Conservation (phyloP, 2,329 filamentous ascomycete species). For the Cordyceps cicadae region DNA sequence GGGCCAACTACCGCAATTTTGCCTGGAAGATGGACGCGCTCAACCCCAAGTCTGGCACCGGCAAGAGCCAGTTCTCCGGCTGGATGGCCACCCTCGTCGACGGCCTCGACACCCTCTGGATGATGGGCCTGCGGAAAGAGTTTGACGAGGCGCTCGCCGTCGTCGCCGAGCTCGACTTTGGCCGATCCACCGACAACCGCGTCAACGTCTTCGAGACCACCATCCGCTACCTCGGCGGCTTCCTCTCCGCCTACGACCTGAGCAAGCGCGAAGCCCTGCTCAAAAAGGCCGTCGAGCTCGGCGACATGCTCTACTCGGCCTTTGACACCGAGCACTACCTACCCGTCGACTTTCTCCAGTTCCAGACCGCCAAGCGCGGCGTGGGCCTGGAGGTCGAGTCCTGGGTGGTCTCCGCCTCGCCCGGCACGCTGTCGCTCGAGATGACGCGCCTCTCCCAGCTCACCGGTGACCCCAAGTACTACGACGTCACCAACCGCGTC, state of each 20-base stretch:
- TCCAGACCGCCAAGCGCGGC: slow-evolving; percentile 28
- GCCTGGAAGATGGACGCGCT: slow-evolving; percentile 61
- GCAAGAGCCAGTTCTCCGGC: slow-evolving; percentile 52
- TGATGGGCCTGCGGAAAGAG: slow-evolving; percentile 58
- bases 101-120: slow-evolving; percentile 62
- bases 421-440: slow-evolving; percentile 62
- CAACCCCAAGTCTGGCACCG: slow-evolving; percentile 43
- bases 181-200: slow-evolving; percentile 33
- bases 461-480: slow-evolving; percentile 65
- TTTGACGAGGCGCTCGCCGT: slow-evolving; percentile 56
- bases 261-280: slow-evolving; percentile 49
- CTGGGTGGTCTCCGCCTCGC: slow-evolving; percentile 35
- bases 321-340: slow-evolving; percentile 64
- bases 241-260: slow-evolving; percentile 62
- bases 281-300: slow-evolving; percentile 54
- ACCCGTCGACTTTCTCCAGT: slow-evolving; percentile 46
- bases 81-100: slow-evolving; percentile 64
- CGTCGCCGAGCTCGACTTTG: slow-evolving; percentile 53
- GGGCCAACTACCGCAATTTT: slow-evolving; percentile 50
- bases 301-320: slow-evolving; percentile 54
- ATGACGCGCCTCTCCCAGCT: slow-evolving; percentile 66
- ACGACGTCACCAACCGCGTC: slow-evolving; percentile 60
- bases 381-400: slow-evolving; percentile 25
- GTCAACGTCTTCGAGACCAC: slow-evolving; percentile 65
- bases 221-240: slow-evolving; percentile 62